These are phyloP conservation scores for Pythium dissotocum DNA, from an alignment of 352 stramenopile genomes.

Conservation along the genomic window DNA sequence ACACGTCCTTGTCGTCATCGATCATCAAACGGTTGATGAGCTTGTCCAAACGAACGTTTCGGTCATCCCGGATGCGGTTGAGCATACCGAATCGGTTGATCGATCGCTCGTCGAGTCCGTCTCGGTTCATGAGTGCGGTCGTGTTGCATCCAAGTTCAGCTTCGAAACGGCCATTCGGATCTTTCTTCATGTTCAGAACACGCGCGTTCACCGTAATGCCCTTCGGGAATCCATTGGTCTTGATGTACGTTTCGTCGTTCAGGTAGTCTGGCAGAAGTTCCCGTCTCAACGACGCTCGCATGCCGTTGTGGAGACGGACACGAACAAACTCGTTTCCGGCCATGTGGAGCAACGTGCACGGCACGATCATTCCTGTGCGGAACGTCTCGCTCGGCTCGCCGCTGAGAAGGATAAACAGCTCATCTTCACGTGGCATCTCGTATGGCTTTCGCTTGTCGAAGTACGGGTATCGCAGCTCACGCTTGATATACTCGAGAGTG, in stretches of 20 bases:
- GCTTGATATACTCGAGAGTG: conserved; percentile 89
- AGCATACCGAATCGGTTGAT: conserved; percentile 49
- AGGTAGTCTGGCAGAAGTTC: conserved; percentile 83
- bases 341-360: conserved; percentile 84
- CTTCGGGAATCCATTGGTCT: conserved; percentile 63
- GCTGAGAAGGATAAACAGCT: conserved; percentile 87
- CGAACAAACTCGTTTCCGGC: conserved; percentile 77
- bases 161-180: conserved; percentile 76
- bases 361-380: conserved; percentile 83
- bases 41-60: conserved; percentile 66
- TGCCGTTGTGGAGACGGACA: conserved; percentile 83
- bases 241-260: conserved; percentile 30
- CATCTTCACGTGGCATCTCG: conserved; percentile 78
- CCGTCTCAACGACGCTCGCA: conserved; percentile 76
- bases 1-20: conserved; percentile 73
- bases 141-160: conserved; percentile 77
- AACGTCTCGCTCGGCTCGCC: conserved; percentile 83
- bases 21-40: conserved; percentile 72
- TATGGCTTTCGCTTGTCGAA: conserved; percentile 89
- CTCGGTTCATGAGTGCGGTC: conserved; percentile 69
- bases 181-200: conserved; percentile 69
- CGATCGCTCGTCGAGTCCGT: conserved; percentile 69
- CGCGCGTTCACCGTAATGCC: conserved; percentile 88
- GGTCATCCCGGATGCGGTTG: conserved; percentile 64
- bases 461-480: conserved; percentile 88